A percentile compares a stretch with the other conserved stretches of the same genome.
Conservation (phyloP, 1,139 yeast genomes). For the Pneumocystis murina region DNA sequence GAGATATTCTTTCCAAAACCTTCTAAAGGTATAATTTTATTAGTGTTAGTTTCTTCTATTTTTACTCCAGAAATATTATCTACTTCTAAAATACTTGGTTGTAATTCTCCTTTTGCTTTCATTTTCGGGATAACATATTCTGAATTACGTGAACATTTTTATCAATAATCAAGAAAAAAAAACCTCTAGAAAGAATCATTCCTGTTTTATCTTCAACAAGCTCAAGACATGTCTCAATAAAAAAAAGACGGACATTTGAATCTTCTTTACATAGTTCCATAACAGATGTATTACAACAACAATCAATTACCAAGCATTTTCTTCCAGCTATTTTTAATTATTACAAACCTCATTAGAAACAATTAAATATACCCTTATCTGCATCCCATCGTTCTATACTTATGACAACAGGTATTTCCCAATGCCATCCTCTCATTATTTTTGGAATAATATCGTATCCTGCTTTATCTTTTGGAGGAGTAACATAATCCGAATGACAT, state of each 20-base stretch:
- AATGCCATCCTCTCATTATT: constrained; percentile 3
- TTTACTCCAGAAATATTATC: background rate
- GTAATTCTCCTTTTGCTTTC: constrained; percentile 9
- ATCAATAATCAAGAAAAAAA: background rate
- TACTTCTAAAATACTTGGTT: background rate
- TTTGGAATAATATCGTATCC: background rate
- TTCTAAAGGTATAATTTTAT: constrained; percentile 3
- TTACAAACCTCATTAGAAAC: background rate
- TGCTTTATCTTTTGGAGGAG: constrained; percentile 6
- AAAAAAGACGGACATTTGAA: constrained; percentile 4
- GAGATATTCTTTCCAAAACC: background rate
- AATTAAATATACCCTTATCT: constrained; percentile 6
- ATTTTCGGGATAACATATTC: constrained; percentile 13
- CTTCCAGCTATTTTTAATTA: constrained; percentile 6
- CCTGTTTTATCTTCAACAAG: constrained; percentile 7
- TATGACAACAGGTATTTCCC: constrained; percentile 8
- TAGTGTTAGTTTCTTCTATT: background rate
- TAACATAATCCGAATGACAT: constrained; percentile 11
- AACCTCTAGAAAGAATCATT: constrained; percentile 12
- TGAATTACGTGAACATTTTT: background rate
- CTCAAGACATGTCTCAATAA: constrained; percentile 11
- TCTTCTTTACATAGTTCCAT: constrained; percentile 5
- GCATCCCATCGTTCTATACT: constrained; percentile 6
- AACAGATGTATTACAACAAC: constrained; percentile 9
- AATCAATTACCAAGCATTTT: constrained; percentile 8